Base-by-base conservation (phyloP, 164 flowering plant species). In the Magnolia sinica region DNA sequence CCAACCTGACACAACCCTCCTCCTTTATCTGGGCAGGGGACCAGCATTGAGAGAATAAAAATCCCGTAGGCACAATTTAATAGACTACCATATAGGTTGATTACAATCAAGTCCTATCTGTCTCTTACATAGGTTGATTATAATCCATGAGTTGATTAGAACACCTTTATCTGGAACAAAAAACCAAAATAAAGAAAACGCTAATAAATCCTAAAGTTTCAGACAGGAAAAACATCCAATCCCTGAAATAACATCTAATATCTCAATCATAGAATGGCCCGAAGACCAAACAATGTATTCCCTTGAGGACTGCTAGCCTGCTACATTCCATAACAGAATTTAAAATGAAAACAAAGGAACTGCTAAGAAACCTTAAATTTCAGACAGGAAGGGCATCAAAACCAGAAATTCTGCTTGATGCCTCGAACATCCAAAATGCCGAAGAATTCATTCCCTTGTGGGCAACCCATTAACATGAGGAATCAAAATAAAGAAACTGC, bases 221-320 rank as follows among this genome's bases (percentile, higher is more conserved):
- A 52, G 22, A 77, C 72, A 72, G 50, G 75, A 72, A 77, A 77
- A 51, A 71, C 65, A 77, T 72, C 45, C 65, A 45, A 76, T 22
- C 29, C 24, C 29, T 65, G 68, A 9, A 65, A 16, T 63, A 16
- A 18, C 65, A n/a, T 22, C 22, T 63, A 29, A 65, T 65, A 14
- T 9, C 68, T 7, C 68, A 24, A 65, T 2, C 22, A 64, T n/a
- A 64, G n/a, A 16, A 37, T 37, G 45, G 45, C 45, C 45, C 45
- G 7, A n/a, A 65, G 29, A 65, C 7, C 68, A 65, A 65, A 65
- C 29, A 65, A 65, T 22, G 24, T 65, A 29, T 24, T n/a, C 68
- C 24, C 29, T 65, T n/a, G 24, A 24, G 68, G 29, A 22, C 45
- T 0, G 45, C 45, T 37, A 37, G 45, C 45, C 68, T 65, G 4